Evolutionary conservation across 2,329 filamentous ascomycete genomes (phyloP).

Genomic region (Phoma sp.): DNA sequence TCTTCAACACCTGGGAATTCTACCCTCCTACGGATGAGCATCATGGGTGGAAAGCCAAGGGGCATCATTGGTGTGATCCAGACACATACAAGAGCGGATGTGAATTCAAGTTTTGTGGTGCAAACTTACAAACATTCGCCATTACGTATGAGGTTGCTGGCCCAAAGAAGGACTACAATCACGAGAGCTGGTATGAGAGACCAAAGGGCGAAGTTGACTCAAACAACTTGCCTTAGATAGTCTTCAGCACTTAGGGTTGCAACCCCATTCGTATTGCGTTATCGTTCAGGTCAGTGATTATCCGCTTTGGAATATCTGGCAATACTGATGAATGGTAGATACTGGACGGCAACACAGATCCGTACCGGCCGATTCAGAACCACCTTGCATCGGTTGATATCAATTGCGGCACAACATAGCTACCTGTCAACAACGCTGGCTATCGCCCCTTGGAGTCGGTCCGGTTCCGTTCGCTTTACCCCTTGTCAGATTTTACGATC

Average conservation of each 20-base stretch:
- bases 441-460: not conserved
- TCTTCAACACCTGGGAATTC: constrained; percentile 79
- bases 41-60: constrained; percentile 68
- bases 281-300: not conserved
- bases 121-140: constrained; percentile 35
- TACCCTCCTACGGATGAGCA: constrained; percentile 40
- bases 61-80: constrained; percentile 73
- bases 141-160: constrained; percentile 72
- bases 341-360: not conserved
- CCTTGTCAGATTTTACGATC: not conserved
- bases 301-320: not conserved
- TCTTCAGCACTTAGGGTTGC: not conserved
- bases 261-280: not conserved
- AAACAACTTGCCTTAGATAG: not conserved
- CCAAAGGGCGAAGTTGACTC: not conserved
- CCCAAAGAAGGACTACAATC: constrained; percentile 75
- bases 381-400: not conserved
- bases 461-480: not conserved
- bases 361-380: not conserved
- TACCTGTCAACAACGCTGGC: not conserved
- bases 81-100: constrained; percentile 77
- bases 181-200: constrained; percentile 49
- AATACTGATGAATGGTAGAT: not conserved
- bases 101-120: constrained; percentile 62
- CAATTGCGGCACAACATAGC: not conserved